Base-by-base conservation (phyloP, 306 rosid genomes). In the Benincasa hispida region DNA sequence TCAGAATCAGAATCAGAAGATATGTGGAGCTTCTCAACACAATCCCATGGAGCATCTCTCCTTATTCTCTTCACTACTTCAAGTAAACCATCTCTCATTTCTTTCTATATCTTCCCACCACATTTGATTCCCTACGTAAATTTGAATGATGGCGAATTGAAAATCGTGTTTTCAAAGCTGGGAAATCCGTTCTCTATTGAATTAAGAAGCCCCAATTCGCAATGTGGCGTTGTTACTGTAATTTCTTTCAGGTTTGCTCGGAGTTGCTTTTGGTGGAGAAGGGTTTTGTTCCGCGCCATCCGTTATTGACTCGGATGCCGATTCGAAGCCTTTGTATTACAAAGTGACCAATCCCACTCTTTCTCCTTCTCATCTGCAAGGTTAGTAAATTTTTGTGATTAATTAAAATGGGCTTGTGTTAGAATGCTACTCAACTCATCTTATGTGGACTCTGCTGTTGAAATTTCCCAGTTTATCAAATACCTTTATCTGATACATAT, bases 271-370 rank as follows among this genome's bases (percentile, higher is more conserved):
- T 42, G 50, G 82, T 35, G 85, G 82, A 25, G 88, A 88, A 60
- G 96, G 92, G 56, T 82, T 90, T 85, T 94, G 99, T 86, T 89
- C 95, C 82, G 87, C 88, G 51, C 83, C 92, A 69, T 87, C 97
- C 6, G 30, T 76, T 18, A 35, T 88, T 18, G 53, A 78, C 72
- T 60, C 69, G 14, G 86, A 75, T 78, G 77, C 82, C 8, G 55
- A 85, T 67, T 80, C 87, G 11, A 86, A 82, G 35, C 87, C 90
- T 78, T 75, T 86, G 75, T 92, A 94, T 74, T 92, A 83, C 83
- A 87, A 94, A 85, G 88, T 80, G 27, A 68, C 85, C 13, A 85
- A 87, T 30, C 92, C 97, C 62, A 90, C 87, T 11, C 93, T 88
- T 73, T 92, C 99, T 57, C 89, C 99, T 81, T 39, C 85, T 67